Evolutionary conservation across 345 rosid genomes (phyloP).

Genomic region (Eucalyptus erythrocorys): DNA sequence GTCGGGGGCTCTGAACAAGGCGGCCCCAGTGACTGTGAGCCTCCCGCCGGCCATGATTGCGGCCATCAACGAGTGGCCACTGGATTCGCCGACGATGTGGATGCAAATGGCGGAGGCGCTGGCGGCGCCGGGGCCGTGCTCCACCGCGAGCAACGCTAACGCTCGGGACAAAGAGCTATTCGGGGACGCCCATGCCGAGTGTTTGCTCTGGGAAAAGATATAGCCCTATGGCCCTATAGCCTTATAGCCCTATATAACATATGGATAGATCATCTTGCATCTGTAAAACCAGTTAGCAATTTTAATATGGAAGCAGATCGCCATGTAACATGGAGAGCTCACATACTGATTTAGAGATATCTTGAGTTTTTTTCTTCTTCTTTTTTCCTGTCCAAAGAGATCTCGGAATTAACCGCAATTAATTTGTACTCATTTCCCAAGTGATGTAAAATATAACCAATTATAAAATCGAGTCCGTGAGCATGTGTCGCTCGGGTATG

Average conservation of each 20-base stretch:
- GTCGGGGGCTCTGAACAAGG: not conserved
- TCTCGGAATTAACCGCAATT: not conserved
- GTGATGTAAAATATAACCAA: not conserved
- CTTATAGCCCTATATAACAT: not conserved
- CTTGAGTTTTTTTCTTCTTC: no score
- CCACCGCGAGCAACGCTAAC: not conserved
- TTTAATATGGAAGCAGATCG: not conserved
- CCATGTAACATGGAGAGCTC: not conserved
- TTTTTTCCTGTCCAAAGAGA: no score
- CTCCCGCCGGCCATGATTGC: conserved; percentile 66
- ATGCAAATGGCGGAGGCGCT: conserved; percentile 14
- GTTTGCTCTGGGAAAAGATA: not conserved
- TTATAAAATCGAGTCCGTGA: not conserved
- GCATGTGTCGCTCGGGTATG: not conserved
- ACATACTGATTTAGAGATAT: not conserved
- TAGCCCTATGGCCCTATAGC: not conserved
- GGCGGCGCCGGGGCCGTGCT: not conserved
- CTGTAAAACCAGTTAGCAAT: not conserved
- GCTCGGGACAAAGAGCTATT: not conserved
- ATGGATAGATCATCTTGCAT: not conserved
- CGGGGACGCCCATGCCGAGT: not conserved
- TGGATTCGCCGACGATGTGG: conserved; percentile 74
- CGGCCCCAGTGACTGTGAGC: conserved; percentile 38
- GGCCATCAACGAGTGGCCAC: conserved; percentile 65
- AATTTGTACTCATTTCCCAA: not conserved